phyloP scores from a whole-genome alignment of 169 alveolate species.

The Eimeria sp. region DNA sequence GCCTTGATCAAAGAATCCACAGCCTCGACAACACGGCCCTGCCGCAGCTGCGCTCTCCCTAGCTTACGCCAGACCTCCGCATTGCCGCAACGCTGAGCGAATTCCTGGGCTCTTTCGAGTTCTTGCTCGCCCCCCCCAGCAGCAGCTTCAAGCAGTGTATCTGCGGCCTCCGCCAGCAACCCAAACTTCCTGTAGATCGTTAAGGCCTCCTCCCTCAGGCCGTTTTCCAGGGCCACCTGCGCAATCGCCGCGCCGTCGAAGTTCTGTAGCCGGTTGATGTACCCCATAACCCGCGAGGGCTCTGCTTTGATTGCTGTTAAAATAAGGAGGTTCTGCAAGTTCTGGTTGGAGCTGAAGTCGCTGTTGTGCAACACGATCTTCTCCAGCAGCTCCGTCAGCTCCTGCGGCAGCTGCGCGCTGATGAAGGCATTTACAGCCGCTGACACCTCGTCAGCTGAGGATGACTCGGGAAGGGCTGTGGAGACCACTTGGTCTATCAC shows the following conservation, averaged over 20 bases:
- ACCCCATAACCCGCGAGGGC: conserved; percentile 95
- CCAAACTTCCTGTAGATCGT: conserved; percentile 95
- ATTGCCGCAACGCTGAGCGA: conserved; percentile 87
- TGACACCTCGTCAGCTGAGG: conserved; percentile 97
- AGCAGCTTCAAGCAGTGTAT: conserved; percentile 92
- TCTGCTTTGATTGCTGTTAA: conserved; percentile 97
- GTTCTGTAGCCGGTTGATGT: conserved; percentile 98
- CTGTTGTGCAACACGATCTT: conserved; percentile 97
- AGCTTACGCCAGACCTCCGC: conserved; percentile 95
- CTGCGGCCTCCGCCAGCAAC: conserved; percentile 96
- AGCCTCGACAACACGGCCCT: conserved; percentile 94
- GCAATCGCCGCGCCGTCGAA: conserved; percentile 99
- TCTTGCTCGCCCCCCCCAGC: conserved; percentile 77
- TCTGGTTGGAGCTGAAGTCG: conserved; percentile 98
- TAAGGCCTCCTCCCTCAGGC: conserved; percentile 97
- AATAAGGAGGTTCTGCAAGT: conserved; percentile 97
- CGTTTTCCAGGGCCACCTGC: conserved; percentile 93
- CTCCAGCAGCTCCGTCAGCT: conserved; percentile 97
- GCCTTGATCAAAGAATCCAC: conserved; percentile 98
- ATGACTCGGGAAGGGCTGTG: conserved; percentile 98
- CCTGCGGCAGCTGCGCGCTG: conserved; percentile 97
- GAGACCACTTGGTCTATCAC: conserved; percentile 98
- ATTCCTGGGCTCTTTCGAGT: conserved; percentile 88
- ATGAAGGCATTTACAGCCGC: conserved; percentile 99
- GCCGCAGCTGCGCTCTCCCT: conserved; percentile 97